A percentile compares a stretch with the other conserved stretches of the same genome.
Conservation (phyloP, 805 yeast genomes). For the Helenozyma rhizophorensis region DNA sequence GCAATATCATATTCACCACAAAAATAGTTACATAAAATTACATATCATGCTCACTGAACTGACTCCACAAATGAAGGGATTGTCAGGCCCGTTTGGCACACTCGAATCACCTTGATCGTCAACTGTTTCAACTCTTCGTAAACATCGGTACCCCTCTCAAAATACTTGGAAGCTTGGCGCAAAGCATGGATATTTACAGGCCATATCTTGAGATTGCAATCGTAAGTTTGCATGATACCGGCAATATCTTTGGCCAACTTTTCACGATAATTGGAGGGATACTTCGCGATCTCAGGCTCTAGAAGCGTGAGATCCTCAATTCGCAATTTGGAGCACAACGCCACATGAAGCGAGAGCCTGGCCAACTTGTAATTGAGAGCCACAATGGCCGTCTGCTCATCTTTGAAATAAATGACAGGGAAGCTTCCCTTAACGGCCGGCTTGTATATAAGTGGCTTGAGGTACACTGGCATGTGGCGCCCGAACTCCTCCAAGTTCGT, state of each 20-base stretch:
- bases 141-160: slow-evolving; percentile 7
- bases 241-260: slow-evolving; percentile 31
- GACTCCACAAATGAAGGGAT: slow-evolving; percentile 1
- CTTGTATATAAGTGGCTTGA: slow-evolving; percentile 31
- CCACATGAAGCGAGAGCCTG: slow-evolving; percentile 26
- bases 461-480: slow-evolving; percentile 21
- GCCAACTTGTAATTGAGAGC: slow-evolving; percentile 28
- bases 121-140: slow-evolving; percentile 10
- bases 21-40: no score
- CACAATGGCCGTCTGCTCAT: slow-evolving; percentile 31
- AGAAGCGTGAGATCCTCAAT: slow-evolving; percentile 14
- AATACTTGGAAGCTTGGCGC: slow-evolving; percentile 18
- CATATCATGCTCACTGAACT: no score
- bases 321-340: slow-evolving; percentile 7
- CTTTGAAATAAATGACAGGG: slow-evolving; percentile 32
- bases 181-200: slow-evolving; percentile 32
- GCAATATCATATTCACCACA: no score
- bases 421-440: slow-evolving; percentile 21
- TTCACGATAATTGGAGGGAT: slow-evolving; percentile 22
- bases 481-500: slow-evolving; percentile 26
- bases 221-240: slow-evolving; percentile 37
- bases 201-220: slow-evolving; percentile 29
- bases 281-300: slow-evolving; percentile 18
- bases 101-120: slow-evolving; percentile 11
- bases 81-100: slow-evolving; percentile 14